These are phyloP conservation scores for Fusarium haematococcum DNA, from an alignment of 2,329 filamentous ascomycete species.

Conservation along the genomic window DNA sequence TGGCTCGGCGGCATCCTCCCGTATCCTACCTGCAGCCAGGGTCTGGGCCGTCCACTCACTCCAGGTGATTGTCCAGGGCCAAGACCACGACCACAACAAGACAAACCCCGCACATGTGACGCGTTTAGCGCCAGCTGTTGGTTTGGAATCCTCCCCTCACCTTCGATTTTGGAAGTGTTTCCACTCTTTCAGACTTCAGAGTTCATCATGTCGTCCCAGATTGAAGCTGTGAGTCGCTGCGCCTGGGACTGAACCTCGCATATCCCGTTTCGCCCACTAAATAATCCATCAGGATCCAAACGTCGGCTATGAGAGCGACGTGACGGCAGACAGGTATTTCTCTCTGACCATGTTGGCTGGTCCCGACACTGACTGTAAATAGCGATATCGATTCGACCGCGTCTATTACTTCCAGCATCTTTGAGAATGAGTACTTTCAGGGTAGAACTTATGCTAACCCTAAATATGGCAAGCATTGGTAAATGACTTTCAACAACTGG, in stretches of 20 bases:
- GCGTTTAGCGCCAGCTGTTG: neutral
- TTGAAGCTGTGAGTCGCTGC: slow-evolving; percentile 28
- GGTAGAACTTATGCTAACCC: slow-evolving; percentile 39
- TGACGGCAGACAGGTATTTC: slow-evolving; percentile 18
- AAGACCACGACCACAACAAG: neutral
- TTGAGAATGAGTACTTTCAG: slow-evolving; percentile 37
- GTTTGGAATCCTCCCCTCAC: neutral
- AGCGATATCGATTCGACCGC: slow-evolving; percentile 33
- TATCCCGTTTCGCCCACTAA: neutral
- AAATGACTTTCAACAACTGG: fast-evolving
- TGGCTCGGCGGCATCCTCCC: neutral
- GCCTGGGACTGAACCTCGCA: neutral
- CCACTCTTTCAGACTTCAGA: neutral
- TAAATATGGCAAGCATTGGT: slow-evolving; percentile 43
- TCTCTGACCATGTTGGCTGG: fast-evolving
- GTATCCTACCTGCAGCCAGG: neutral
- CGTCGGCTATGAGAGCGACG: slow-evolving; percentile 19
- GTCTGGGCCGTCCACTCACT: neutral
- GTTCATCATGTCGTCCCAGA: slow-evolving; percentile 8
- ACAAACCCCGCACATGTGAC: neutral
- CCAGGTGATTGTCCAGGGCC: neutral
- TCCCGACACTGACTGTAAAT: neutral
- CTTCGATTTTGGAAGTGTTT: neutral
- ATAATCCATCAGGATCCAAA: slow-evolving; percentile 14
- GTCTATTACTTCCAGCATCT: slow-evolving; percentile 40